These are phyloP conservation scores for Wallacemonas sp. DNA, from an alignment of 208 protist species.

Conservation along the genomic window DNA sequence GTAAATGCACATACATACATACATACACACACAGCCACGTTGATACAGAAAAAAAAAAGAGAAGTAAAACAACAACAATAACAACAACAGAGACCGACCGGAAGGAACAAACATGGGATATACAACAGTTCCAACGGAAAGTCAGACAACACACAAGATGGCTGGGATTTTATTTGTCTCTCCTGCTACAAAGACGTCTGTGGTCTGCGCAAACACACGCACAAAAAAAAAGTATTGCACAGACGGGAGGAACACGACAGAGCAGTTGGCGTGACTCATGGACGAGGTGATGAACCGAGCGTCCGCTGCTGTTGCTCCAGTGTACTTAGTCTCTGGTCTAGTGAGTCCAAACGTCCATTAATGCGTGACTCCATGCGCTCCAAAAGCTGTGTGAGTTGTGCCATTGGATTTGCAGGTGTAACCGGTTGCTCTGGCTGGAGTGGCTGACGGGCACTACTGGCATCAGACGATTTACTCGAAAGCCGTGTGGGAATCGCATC, in stretches of 20 bases:
- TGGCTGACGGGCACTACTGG: conserved; percentile 22
- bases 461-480: conserved; percentile 42
- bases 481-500: conserved; percentile 37
- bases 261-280: background rate
- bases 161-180: no score
- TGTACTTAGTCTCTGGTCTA: conserved; percentile 26
- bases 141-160: no score
- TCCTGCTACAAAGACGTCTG: no score
- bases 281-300: background rate
- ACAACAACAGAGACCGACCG: background rate
- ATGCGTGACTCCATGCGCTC: conserved; percentile 36
- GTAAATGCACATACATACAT: no score
- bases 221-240: background rate
- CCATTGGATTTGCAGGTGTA: conserved; percentile 13
- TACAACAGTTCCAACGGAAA: conserved; percentile 19
- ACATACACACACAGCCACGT: background rate
- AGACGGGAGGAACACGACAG: background rate
- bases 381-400: conserved; percentile 32
- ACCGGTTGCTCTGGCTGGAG: conserved; percentile 32
- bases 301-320: background rate
- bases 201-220: background rate
- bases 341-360: conserved; percentile 21
- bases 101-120: conserved; percentile 15
- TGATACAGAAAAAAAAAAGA: conserved; percentile 18
- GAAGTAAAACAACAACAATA: conserved; percentile 14